Evolutionary conservation across 2,329 filamentous ascomycete genomes (phyloP).

Genomic region (Beauveria asiatica): DNA sequence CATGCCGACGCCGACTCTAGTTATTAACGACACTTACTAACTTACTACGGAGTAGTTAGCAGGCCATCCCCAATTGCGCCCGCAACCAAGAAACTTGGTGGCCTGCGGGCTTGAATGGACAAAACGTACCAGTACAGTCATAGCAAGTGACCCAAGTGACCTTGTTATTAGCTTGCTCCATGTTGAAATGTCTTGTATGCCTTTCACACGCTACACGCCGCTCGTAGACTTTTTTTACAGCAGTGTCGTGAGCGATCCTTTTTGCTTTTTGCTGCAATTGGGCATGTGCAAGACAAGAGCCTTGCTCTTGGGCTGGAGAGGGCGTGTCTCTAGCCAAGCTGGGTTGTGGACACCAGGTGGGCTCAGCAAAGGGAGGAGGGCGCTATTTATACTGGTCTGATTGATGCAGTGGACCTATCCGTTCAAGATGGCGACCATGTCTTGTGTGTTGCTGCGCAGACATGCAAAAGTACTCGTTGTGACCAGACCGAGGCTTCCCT

Average conservation of each 20-base stretch:
- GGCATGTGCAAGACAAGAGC: not conserved
- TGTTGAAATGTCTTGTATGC: no score
- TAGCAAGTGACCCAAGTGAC: no score
- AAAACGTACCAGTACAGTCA: no score
- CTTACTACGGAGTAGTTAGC: no score
- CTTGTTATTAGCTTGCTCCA: no score
- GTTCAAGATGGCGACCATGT: not conserved
- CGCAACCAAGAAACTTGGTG: no score
- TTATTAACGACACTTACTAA: no score
- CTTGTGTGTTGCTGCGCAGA: not conserved
- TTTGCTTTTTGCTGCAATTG: not conserved
- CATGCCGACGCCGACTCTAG: no score
- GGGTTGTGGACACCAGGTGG: not conserved
- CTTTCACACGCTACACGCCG: not conserved
- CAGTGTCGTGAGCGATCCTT: not conserved
- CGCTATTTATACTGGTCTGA: not conserved
- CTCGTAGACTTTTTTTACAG: not conserved
- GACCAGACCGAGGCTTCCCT: not conserved
- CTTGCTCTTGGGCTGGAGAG: not conserved
- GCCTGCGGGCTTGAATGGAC: no score
- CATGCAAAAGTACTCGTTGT: not conserved
- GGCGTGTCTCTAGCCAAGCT: not conserved
- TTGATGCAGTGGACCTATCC: not conserved
- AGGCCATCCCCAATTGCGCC: no score
- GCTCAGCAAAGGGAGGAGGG: not conserved